A percentile compares a stretch with the other conserved stretches of the same genome.
These are phyloP conservation scores for Lachnellula occidentalis DNA, from an alignment of 2,329 filamentous ascomycete species.

Conservation along the genomic window DNA sequence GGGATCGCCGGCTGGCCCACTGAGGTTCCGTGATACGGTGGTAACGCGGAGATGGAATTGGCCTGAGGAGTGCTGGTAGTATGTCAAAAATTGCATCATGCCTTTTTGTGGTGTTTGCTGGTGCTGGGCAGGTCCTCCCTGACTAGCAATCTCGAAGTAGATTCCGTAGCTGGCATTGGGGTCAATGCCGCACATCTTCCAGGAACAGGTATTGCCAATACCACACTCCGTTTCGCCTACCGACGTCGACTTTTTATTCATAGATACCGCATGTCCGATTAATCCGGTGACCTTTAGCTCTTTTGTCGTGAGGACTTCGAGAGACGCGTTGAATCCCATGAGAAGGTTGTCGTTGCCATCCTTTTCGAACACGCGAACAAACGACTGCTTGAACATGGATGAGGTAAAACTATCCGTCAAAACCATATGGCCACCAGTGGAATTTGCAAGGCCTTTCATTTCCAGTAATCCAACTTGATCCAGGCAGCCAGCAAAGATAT, in stretches of 20 bases:
- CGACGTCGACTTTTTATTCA: conserved; percentile 97
- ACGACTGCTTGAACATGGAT: conserved; percentile 99
- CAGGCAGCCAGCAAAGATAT: conserved; percentile 95
- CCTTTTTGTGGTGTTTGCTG: conserved; percentile 85
- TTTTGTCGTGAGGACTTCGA: conserved; percentile 95
- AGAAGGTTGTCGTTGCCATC: conserved; percentile 89
- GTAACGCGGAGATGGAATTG: conserved; percentile 96
- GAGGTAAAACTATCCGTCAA: conserved; percentile 97
- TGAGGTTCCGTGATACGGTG: conserved; percentile 84
- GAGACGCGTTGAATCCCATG: conserved; percentile 96
- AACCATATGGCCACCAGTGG: conserved; percentile 96
- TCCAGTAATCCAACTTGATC: conserved; percentile 96
- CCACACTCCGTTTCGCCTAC: conserved; percentile 98
- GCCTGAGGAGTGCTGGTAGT: conserved; percentile 95
- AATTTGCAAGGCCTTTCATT: conserved; percentile 97
- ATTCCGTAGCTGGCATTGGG: conserved; percentile 89
- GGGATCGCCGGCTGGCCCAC: conserved; percentile 88
- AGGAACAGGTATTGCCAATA: conserved; percentile 96
- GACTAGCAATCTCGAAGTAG: conserved; percentile 96
- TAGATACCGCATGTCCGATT: conserved; percentile 91
- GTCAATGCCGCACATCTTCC: conserved; percentile 99
- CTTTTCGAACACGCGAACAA: conserved; percentile 94
- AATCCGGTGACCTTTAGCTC: conserved; percentile 96
- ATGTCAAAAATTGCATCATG: conserved; percentile 97
- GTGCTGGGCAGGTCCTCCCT: conserved; percentile 79